A percentile compares a stretch with the other conserved stretches of the same genome.
phyloP scores from a whole-genome alignment of 75 land plant species.

The Chamaecyparis obtusa region DNA sequence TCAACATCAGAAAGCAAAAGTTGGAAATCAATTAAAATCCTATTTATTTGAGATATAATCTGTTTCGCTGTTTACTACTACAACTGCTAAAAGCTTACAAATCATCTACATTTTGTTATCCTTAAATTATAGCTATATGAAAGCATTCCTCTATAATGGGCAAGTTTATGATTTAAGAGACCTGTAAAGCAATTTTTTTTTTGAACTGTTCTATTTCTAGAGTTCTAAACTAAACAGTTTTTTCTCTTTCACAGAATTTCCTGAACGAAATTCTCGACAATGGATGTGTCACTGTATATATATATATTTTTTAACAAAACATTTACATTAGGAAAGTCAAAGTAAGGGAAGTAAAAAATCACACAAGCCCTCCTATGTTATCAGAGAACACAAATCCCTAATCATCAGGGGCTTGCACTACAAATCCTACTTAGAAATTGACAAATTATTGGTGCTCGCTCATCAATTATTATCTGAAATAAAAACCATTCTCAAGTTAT shows the following conservation, averaged over 20 bases:
- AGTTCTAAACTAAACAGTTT: too few relatives aligned
- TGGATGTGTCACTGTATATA: too few relatives aligned
- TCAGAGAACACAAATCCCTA: too few relatives aligned
- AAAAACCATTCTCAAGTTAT: neutral
- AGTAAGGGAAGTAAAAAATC: conserved; percentile 30
- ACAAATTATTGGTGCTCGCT: too few relatives aligned
- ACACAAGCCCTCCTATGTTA: too few relatives aligned
- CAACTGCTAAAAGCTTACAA: too few relatives aligned
- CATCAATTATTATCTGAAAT: neutral
- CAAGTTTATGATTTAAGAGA: too few relatives aligned
- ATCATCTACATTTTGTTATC: neutral
- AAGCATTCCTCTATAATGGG: neutral
- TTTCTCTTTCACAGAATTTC: too few relatives aligned
- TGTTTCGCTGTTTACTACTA: neutral
- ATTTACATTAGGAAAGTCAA: neutral
- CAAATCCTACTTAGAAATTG: neutral
- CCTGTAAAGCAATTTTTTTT: too few relatives aligned
- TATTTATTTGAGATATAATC: neutral
- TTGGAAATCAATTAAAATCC: neutral
- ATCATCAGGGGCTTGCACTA: neutral
- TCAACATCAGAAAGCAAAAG: neutral
- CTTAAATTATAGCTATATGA: neutral
- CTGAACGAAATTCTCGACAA: too few relatives aligned
- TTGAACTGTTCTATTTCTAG: too few relatives aligned
- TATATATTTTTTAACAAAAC: too few relatives aligned